These are phyloP conservation scores for Tetrahymena borealis DNA, from an alignment of 73 alveolate species.

Conservation along the genomic window DNA sequence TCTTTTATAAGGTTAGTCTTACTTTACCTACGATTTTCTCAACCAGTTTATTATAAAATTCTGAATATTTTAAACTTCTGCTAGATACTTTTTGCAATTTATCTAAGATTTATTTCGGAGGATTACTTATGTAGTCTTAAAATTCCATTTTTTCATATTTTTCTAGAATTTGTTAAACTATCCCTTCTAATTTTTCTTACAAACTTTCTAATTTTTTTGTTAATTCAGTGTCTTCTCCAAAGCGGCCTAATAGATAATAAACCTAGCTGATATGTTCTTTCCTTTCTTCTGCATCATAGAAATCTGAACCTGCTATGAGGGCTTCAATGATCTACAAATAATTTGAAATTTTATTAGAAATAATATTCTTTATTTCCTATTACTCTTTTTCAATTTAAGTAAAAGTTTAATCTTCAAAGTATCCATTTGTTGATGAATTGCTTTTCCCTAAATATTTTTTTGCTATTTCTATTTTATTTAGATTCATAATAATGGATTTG, in stretches of 20 bases:
- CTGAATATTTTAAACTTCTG: not conserved
- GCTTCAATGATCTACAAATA: not conserved
- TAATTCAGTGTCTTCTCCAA: not conserved
- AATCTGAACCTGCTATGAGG: not conserved
- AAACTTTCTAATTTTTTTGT: not conserved
- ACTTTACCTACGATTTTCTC: not conserved
- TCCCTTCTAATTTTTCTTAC: not conserved
- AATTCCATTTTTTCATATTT: not conserved
- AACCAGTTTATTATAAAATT: not conserved
- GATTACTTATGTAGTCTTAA: not conserved
- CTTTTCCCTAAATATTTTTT: no score
- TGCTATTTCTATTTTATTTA: no score
- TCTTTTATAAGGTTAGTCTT: not conserved
- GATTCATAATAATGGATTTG: no score
- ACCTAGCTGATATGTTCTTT: not conserved
- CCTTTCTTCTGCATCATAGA: not conserved
- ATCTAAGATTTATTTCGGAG: not conserved
- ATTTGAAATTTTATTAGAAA: not conserved
- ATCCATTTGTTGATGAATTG: no score
- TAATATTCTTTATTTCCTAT: not conserved
- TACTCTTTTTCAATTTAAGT: not conserved
- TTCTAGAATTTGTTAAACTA: not conserved
- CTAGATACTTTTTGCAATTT: not conserved
- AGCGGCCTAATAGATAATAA: not conserved
- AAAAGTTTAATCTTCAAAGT: no score